Evolutionary conservation across 2,329 filamentous ascomycete species (phyloP).

Genomic region (Penicillium sp.): DNA sequence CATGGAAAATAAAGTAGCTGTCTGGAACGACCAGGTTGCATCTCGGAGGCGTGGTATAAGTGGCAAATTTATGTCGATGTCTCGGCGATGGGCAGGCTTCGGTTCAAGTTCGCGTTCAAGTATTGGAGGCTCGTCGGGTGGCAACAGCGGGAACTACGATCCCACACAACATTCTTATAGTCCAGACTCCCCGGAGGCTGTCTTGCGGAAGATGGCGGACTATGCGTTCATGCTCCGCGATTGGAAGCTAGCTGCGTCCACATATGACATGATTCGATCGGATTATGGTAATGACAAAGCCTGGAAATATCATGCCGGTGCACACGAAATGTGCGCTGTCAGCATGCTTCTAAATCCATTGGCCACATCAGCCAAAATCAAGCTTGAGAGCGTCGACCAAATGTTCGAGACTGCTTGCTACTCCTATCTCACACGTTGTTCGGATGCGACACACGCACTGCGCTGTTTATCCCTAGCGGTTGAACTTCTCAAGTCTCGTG

Average conservation of each 20-base stretch:
- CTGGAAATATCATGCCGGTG: conserved; percentile 91
- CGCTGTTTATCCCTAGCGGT: conserved; percentile 73
- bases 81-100: conserved; percentile 84
- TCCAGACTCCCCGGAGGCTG: conserved; percentile 79
- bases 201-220: conserved; percentile 90
- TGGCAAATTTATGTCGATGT: conserved; percentile 91
- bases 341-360: conserved; percentile 77
- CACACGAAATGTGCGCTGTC: conserved; percentile 91
- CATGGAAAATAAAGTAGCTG: conserved; percentile 87
- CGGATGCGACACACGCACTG: conserved; percentile 73
- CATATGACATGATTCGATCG: conserved; percentile 82
- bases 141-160: conserved; percentile 68
- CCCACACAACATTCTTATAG: conserved; percentile 74
- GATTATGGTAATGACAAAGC: conserved; percentile 96
- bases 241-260: conserved; percentile 88
- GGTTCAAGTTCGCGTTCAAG: conserved; percentile 64
- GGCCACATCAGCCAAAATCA: conserved; percentile 69
- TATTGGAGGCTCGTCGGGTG: conserved; percentile 48
- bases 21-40: conserved; percentile 97
- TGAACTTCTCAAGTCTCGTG: conserved; percentile 79
- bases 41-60: conserved; percentile 84
- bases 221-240: conserved; percentile 97
- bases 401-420: conserved; percentile 90
- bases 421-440: conserved; percentile 85
- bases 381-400: conserved; percentile 77